Base-by-base conservation (phyloP, 805 yeast species). In the Pichia paraexigua region DNA sequence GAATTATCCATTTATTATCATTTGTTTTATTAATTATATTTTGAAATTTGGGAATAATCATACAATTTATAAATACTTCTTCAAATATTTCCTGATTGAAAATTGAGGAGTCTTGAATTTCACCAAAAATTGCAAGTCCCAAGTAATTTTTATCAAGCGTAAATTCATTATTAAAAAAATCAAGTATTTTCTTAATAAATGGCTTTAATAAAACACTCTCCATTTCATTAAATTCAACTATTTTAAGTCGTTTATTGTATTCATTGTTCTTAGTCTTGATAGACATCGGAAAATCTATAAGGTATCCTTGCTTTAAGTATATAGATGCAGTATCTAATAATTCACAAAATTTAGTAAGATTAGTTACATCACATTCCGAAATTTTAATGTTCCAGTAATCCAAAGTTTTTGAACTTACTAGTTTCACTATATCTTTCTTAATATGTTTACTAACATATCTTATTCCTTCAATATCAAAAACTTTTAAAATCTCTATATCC, bases 281-380 rank as follows among this genome's bases (percentile, higher is more conserved):
- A 35, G 17, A 17, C 39, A 35, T 35, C 11, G 39, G 12, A 35
- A 8, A 17, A 17, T 35, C 39, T 17, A 10, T 35, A 35, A 17
- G 17, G 20, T 5, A 35, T 17, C 39, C 20, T 15, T 17, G 39
- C n/a, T 30, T 17, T 50, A 46, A 27, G 18, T 42, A 46, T 15
- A 18, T 27, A 17, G 21, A 41, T 17, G 49, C 52, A 10, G 17
- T 25, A 30, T 66, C 71, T 0, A 67, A 54, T 13, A 74, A 48
- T 2, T 52, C 55, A 13, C 53, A 52, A 1, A 65, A 61, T 11
- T 61, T 56, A 3, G 67, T 63, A 10, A 74, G 57, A 15, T 64
- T 60, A 5, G 63, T 54, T 0, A 76, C 73, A 41, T 68, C 61
- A 78, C 81, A 77, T 2, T 51, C 5, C 1, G 55, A 57, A 24